Evolutionary conservation across 2,329 filamentous ascomycete species (phyloP).

Genomic region (Xylariales sp.): DNA sequence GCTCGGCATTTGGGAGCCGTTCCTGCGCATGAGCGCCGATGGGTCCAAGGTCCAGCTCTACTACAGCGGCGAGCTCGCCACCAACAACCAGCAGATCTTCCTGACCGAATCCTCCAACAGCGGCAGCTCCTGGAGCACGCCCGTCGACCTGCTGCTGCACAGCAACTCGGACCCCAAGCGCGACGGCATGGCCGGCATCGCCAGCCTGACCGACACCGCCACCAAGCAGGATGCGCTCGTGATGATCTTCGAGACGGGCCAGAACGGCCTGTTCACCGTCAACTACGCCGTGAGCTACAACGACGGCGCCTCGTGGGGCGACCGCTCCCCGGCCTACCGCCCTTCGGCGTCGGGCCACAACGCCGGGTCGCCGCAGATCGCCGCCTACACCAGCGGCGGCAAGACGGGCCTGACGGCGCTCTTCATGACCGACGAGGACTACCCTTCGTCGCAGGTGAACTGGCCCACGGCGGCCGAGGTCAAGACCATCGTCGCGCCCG

Average conservation of each 20-base stretch:
- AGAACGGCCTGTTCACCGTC: slow-evolving; percentile 32
- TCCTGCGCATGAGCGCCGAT: slow-evolving; percentile 30
- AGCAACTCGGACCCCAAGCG: slow-evolving; percentile 26
- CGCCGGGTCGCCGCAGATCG: slow-evolving; percentile 40
- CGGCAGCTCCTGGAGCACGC: slow-evolving; percentile 34
- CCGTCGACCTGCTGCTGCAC: slow-evolving; percentile 32
- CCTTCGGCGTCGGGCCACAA: slow-evolving; percentile 30
- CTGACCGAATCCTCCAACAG: slow-evolving; percentile 36
- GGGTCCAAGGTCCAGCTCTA: slow-evolving; percentile 40
- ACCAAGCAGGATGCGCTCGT: slow-evolving; percentile 30
- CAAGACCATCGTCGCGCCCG: slow-evolving; percentile 32
- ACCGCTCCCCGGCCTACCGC: slow-evolving; percentile 34
- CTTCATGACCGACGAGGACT: slow-evolving; percentile 43
- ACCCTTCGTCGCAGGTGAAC: slow-evolving; percentile 18
- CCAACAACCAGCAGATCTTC: slow-evolving; percentile 44
- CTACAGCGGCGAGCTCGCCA: slow-evolving; percentile 40
- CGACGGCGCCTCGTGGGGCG: slow-evolving; percentile 32
- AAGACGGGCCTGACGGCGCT: slow-evolving; percentile 34
- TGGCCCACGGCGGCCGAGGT: slow-evolving; percentile 36
- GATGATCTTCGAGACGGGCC: slow-evolving; percentile 42
- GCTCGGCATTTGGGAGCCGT: slow-evolving; percentile 37
- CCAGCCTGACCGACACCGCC: slow-evolving; percentile 15
- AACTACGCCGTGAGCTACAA: slow-evolving; percentile 41
- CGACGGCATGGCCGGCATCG: slow-evolving; percentile 41
- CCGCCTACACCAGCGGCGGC: slow-evolving; percentile 29